Conservation (phyloP, 352 stramenopile genomes). For the Phytophthora megakarya region DNA sequence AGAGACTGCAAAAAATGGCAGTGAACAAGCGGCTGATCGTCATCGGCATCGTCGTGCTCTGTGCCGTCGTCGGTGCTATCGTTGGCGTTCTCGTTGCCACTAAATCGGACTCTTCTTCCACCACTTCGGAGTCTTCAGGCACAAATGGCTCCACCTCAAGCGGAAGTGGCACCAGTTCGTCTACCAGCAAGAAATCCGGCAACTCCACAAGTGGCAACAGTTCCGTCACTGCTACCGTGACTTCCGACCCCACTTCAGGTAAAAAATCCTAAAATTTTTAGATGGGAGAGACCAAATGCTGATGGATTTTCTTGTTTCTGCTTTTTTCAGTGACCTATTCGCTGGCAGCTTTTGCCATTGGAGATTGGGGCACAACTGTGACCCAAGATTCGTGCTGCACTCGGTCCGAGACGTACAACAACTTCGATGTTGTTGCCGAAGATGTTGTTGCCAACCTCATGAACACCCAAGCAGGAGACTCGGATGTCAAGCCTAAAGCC, state of each 20-base stretch:
- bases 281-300: not conserved
- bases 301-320: conserved; percentile 13
- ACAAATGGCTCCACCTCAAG: conserved; percentile 12
- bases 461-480: conserved; percentile 50
- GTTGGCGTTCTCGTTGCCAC: conserved; percentile 52
- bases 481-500: conserved; percentile 53
- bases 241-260: conserved; percentile 38
- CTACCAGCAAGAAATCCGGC: conserved; percentile 30
- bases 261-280: not conserved
- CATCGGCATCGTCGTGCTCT: conserved; percentile 49
- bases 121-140: conserved; percentile 28
- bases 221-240: conserved; percentile 23
- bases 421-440: conserved; percentile 68
- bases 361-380: conserved; percentile 75
- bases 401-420: conserved; percentile 53
- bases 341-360: conserved; percentile 68
- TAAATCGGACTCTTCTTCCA: conserved; percentile 38
- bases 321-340: conserved; percentile 42
- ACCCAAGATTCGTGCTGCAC: conserved; percentile 73
- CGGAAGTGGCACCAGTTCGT: conserved; percentile 17
- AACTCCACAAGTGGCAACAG: conserved; percentile 22
- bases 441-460: conserved; percentile 70
- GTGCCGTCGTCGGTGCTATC: conserved; percentile 47
- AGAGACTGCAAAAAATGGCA: conserved; percentile 13
- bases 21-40: conserved; percentile 55